Percentiles rank a stretch among this genome's conserved stretches.
phyloP scores from a whole-genome alignment of 768 basidiomycete genomes.

The Termitomyces sp. region DNA sequence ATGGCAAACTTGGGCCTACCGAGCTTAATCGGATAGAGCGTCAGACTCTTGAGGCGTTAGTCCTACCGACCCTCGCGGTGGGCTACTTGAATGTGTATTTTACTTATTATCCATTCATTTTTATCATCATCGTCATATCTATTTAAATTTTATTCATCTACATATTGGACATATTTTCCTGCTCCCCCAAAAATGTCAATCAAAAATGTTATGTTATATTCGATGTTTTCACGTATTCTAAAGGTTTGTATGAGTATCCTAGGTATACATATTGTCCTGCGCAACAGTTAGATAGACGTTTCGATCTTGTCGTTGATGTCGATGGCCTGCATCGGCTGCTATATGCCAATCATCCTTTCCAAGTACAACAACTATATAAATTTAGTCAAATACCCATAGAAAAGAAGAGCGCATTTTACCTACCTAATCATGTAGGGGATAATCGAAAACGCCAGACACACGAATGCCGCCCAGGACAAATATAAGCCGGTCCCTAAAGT shows the following conservation, averaged over 20 bases:
- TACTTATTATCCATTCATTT: too few relatives aligned
- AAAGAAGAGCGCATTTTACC: conserved; percentile 15
- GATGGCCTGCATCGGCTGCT: conserved; percentile 17
- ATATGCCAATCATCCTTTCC: conserved; percentile 46
- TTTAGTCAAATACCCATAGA: not conserved
- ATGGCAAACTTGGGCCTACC: too few relatives aligned
- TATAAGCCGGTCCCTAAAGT: conserved; percentile 57
- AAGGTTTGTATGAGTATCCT: not conserved
- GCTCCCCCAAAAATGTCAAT: too few relatives aligned
- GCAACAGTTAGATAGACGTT: not conserved
- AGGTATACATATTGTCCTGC: not conserved
- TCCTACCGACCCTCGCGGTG: conserved; percentile 72
- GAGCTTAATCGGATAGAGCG: conserved; percentile 67
- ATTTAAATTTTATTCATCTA: too few relatives aligned
- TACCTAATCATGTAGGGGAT: conserved; percentile 78
- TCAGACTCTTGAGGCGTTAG: conserved; percentile 38
- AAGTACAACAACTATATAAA: conserved; percentile 68
- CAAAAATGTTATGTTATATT: too few relatives aligned
- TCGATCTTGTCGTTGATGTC: not conserved
- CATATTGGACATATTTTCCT: too few relatives aligned
- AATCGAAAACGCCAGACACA: conserved; percentile 55
- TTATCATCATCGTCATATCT: too few relatives aligned
- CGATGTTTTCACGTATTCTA: not conserved
- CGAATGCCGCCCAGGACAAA: conserved; percentile 73
- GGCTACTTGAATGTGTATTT: conserved; percentile 1